Conservation (phyloP, 192 early-diverging fungal species). For the Coemansia sp. region DNA sequence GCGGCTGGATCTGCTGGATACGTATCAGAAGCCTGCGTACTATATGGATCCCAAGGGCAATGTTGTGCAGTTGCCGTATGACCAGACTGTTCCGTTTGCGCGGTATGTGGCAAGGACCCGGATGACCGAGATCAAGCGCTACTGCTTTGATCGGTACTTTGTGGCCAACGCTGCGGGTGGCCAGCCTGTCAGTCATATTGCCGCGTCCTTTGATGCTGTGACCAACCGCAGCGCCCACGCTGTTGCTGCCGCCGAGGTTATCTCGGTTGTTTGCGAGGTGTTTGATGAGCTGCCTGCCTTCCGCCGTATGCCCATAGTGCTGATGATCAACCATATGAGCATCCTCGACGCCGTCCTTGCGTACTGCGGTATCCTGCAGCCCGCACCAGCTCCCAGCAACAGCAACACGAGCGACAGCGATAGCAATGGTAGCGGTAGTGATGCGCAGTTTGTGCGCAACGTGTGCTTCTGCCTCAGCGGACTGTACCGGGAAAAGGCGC, state of each 20-base stretch:
- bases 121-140: constrained; percentile 78
- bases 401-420: background rate
- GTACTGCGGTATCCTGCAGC: constrained; percentile 63
- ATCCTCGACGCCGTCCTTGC: constrained; percentile 78
- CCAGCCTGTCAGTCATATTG: constrained; percentile 74
- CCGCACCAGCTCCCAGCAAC: constrained; percentile 30
- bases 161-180: constrained; percentile 79
- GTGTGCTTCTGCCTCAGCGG: constrained; percentile 60
- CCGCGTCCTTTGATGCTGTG: constrained; percentile 93
- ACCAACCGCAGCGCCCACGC: constrained; percentile 62
- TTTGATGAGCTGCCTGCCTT: constrained; percentile 69
- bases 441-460: constrained; percentile 41
- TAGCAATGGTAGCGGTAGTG: constrained; percentile 6
- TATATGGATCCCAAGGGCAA: constrained; percentile 81
- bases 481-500: constrained; percentile 59
- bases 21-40: constrained; percentile 71
- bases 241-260: constrained; percentile 83
- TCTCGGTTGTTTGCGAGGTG: constrained; percentile 78
- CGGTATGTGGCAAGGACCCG: constrained; percentile 75
- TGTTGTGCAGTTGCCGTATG: constrained; percentile 83
- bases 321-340: constrained; percentile 73
- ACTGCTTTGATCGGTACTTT: constrained; percentile 82
- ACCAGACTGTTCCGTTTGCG: constrained; percentile 91
- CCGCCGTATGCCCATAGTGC: constrained; percentile 58
- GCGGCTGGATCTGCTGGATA: constrained; percentile 58